Percentiles rank a stretch among this genome's conserved stretches.
phyloP scores from a whole-genome alignment of 129 eudicot species.

The Daucus carota region DH1_v3.0 NC_030386.2:22970001-22970500 shows the following conservation, averaged over 20 bases:
- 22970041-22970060: neutral
- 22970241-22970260: neutral
- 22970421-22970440: conserved; percentile 91
- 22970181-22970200: neutral
- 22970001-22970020: neutral
- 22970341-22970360: conserved; percentile 50
- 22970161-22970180: neutral
- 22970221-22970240: neutral
- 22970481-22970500: conserved; percentile 84
- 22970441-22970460: conserved; percentile 76
- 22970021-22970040: neutral
- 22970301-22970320: conserved; percentile 54
- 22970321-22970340: conserved; percentile 32
- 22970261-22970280: neutral
- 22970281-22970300: conserved; percentile 8
- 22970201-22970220: neutral
- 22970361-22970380: conserved; percentile 10
- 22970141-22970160: neutral
- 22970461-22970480: conserved; percentile 81
- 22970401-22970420: neutral
- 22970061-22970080: neutral
- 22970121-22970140: neutral
- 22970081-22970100: neutral
- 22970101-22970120: neutral
- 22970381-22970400: neutral